Evolutionary conservation across 805 yeast genomes (phyloP), one percentile per base, ranked within the genome.

Genomic region (Kodamaea kaohsiungensis): DNA sequence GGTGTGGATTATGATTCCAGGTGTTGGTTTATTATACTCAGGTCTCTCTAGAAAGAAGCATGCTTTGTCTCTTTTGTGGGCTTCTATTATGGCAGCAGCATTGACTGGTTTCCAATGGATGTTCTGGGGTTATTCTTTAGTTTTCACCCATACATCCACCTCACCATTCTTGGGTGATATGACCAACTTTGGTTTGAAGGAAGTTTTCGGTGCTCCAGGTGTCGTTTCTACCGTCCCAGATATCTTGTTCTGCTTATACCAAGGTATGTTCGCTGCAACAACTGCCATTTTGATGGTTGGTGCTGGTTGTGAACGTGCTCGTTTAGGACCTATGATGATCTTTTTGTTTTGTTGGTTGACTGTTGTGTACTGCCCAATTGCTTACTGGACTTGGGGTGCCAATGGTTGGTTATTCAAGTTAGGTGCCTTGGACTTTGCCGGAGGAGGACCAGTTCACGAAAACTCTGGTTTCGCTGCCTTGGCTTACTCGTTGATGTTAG

Each of bases 401-500:
- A 82, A 82, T 54, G 99, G 99, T 51, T 95, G 98, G 99, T 80
- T 93, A 60, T 82, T 79, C 53, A 72, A 73, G 47, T 79, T 93
- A 52, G 98, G 98, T 60, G 87, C 92, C 38, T 81, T 91, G 57
- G 99, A 95, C 77, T 95, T 89, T 68, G 99, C 99, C 18, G 99
- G 99, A 68, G 98, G 98, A 68, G 97, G 97, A 59, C 97, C 98
- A 57, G 98, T 95, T 56, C 99, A 95, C 76, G 90, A 89, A 76
- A 77, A 91, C 63, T 89, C 97, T 38, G 99, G 99, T 62, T 89
- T 86, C 62, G 96, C 96, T 69, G 98, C 98, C 50, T 79, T 95
- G 59, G 93, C 97, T 55, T 93, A 93, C 70, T 96, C 99, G 27
- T 80, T 95, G 53, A 76, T 90, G 58, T 82, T 93, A 67, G 99